Base-by-base conservation (phyloP, 1,284 basidiomycete genomes). In the Ganoderma resinaceum region DNA sequence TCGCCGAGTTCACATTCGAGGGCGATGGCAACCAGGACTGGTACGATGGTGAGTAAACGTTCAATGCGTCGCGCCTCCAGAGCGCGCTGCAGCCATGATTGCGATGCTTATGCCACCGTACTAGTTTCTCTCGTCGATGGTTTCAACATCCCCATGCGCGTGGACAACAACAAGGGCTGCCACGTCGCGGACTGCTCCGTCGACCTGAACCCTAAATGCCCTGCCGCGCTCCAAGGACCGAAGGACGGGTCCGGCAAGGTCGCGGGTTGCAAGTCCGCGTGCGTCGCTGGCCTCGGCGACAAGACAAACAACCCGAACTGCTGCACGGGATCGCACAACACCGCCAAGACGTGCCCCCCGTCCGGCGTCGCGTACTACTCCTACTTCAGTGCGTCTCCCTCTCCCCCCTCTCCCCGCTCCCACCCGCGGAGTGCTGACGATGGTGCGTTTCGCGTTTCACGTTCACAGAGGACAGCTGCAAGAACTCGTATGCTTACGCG, bases 401-500 rank as follows among this genome's bases (percentile, higher is more conserved):
- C 20, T 23, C 37, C 29, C 11, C 58, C 42, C 40, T 11, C 46
- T 26, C 40, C 61, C 20, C 3, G 33, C 23, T 33, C 16, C 20
- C 1, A 7, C 11, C 2, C 46, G 46, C 0, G 46, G 46, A 12
- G n/a, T 3, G 46, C 46, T 49, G 9, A 49, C 9, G 46, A 43
- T n/a, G 42, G 42, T n/a, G 4, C 16, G 8, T 3, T 40, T 40
- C 14, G 3, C 38, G 4, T 35, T 52, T 29, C 11, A 7, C 38
- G 60, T 46, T 53, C 75, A 84, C 82, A 87, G 80, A 69, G 70
- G 61, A 76, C 14, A 49, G 73, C 66, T 87, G 85, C 77, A 83
- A 82, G 2, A 78, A 83, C 71, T 75, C 83, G 5, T 87, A 86
- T 73, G 83, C 80, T 0, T 87, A 86, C 70, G 84, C 86, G 2